These are phyloP conservation scores for Nectriaceae sp. DNA, from an alignment of 2,329 filamentous ascomycete genomes.

Conservation along the genomic window DNA sequence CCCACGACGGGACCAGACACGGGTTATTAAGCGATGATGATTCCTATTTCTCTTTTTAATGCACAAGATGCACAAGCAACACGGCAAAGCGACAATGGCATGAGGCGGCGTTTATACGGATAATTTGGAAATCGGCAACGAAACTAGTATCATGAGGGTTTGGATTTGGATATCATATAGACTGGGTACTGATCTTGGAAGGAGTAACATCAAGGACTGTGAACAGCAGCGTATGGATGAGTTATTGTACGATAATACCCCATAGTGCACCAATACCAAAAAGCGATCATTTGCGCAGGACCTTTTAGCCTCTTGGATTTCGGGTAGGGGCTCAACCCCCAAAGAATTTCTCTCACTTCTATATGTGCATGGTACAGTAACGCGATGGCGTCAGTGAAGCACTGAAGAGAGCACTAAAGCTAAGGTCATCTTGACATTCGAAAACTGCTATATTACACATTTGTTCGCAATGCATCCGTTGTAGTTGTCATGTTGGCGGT, in stretches of 20 bases:
- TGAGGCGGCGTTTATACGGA: slow-evolving; percentile 8
- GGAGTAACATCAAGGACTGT: slow-evolving; percentile 7
- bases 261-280: slow-evolving; percentile 13
- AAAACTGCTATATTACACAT: no score
- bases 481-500: no score
- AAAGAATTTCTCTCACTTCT: no score
- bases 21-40: neutral
- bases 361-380: no score
- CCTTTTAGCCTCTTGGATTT: no score
- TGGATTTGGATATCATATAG: slow-evolving; percentile 21
- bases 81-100: slow-evolving; percentile 11
- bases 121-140: slow-evolving; percentile 1
- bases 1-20: neutral
- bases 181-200: slow-evolving; percentile 16
- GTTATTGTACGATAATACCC: slow-evolving; percentile 24
- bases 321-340: no score
- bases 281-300: neutral
- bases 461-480: no score
- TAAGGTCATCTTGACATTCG: no score
- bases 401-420: no score
- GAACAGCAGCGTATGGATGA: slow-evolving; percentile 7
- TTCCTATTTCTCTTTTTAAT: slow-evolving; percentile 1
- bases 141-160: neutral
- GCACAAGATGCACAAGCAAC: slow-evolving; percentile 13
- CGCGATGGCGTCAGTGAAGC: no score